phyloP scores from a whole-genome alignment of 1,284 basidiomycete genomes.

The Waitea zeae region DNA sequence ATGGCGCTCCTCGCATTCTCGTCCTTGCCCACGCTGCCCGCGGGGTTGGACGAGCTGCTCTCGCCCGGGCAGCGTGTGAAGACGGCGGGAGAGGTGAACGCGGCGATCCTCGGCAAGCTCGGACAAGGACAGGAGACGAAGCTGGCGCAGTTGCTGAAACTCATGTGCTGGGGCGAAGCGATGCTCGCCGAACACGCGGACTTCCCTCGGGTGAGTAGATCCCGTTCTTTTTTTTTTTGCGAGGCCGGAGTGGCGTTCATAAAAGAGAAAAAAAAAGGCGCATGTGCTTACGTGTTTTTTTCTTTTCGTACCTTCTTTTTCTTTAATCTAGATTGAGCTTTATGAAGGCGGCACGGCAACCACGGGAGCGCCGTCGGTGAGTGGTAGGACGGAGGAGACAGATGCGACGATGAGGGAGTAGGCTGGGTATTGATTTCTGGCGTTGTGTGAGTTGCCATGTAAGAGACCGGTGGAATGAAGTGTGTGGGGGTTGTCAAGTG shows the following conservation, averaged over 20 bases:
- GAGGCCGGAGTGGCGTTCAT: too few species aligned
- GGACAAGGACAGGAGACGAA: slow-evolving; percentile 90
- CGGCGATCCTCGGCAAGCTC: slow-evolving; percentile 82
- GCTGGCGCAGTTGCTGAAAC: slow-evolving; percentile 68
- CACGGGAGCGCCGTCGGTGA: too few species aligned
- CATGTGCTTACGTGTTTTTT: too few species aligned
- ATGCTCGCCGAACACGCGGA: slow-evolving; percentile 61
- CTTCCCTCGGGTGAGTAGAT: slow-evolving; percentile 50
- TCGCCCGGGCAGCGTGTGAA: slow-evolving; percentile 78
- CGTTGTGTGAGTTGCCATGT: too few species aligned
- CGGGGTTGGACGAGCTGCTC: slow-evolving; percentile 61
- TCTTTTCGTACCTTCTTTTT: too few species aligned
- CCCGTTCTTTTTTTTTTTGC: background rate
- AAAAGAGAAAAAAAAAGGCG: too few species aligned
- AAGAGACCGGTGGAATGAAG: too few species aligned
- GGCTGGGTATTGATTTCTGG: too few species aligned
- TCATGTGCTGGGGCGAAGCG: slow-evolving; percentile 81
- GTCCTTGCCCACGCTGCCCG: slow-evolving; percentile 40
- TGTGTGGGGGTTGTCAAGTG: too few species aligned
- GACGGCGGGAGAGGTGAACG: slow-evolving; percentile 89
- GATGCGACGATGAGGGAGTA: too few species aligned
- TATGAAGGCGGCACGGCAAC: background rate
- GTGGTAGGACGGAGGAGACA: too few species aligned
- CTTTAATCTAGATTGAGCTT: too few species aligned
- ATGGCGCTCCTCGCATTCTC: slow-evolving; percentile 95